Conservation (phyloP, 371 early-diverging fungal species). For the Circinella minor region DNA sequence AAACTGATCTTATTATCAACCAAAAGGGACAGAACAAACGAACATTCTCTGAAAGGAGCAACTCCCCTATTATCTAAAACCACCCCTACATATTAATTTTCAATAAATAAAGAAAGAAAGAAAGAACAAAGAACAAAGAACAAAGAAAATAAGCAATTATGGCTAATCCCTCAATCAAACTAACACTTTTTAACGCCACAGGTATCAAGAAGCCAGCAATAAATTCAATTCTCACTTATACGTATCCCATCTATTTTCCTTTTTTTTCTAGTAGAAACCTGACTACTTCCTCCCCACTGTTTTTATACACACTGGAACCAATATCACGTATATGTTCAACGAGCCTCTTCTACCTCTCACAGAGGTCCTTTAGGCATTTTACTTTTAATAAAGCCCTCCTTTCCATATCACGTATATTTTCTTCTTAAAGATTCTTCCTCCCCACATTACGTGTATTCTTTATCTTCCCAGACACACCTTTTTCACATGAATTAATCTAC, state of each 20-base stretch:
- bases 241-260: neutral
- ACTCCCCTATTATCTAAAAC: no score
- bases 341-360: neutral
- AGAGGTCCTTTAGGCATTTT: conserved; percentile 8
- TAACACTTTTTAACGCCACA: conserved; percentile 12
- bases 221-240: neutral
- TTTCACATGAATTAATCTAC: no score
- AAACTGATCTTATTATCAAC: no score
- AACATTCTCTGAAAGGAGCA: no score
- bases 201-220: conserved; percentile 15
- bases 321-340: conserved; percentile 20
- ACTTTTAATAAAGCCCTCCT: conserved; percentile 10
- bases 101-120: neutral
- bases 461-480: no score
- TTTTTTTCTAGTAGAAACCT: conserved; percentile 26
- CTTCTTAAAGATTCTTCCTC: conserved; percentile 11
- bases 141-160: no score
- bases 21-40: no score
- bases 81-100: no score
- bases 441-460: neutral
- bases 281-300: conserved; percentile 11
- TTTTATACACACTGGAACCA: conserved; percentile 18
- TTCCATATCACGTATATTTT: neutral
- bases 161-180: neutral
- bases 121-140: neutral